phyloP scores from a whole-genome alignment of 129 eudicot genomes.

The Helichrysum umbraculigerum region DNA sequence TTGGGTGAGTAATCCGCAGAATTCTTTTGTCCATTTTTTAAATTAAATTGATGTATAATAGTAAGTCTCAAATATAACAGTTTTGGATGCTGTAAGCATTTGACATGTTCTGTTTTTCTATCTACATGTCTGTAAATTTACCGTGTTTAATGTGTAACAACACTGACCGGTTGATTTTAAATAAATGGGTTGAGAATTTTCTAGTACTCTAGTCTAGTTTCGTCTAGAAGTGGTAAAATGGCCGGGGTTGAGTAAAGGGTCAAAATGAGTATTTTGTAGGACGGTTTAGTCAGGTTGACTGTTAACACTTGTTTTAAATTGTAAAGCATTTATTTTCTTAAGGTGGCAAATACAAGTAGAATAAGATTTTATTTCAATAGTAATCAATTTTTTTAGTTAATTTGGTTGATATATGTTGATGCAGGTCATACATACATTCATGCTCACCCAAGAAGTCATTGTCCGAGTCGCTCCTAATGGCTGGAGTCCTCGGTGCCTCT shows the following conservation, averaged over 20 bases:
- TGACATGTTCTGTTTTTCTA: background rate
- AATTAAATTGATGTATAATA: background rate
- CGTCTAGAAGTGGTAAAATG: background rate
- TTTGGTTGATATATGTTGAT: conserved; percentile 15
- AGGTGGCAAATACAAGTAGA: no score
- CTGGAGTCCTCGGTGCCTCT: conserved; percentile 21
- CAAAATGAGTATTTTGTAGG: background rate
- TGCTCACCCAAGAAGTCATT: conserved; percentile 53
- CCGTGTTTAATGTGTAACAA: background rate
- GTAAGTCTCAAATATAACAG: background rate
- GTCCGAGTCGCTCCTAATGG: conserved; percentile 31
- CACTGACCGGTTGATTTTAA: background rate
- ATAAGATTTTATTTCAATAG: no score
- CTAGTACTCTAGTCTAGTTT: background rate
- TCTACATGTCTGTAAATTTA: background rate
- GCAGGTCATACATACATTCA: conserved; percentile 52
- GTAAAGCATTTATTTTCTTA: no score
- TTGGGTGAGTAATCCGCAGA: background rate
- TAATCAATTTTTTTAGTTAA: background rate
- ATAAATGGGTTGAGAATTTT: background rate
- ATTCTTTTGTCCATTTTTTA: background rate
- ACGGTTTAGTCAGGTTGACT: background rate
- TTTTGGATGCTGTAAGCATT: background rate
- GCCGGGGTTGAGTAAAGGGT: background rate
- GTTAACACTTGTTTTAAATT: no score